phyloP scores from a whole-genome alignment of 163 green algal genomes.

The Picocystis sp. region DNA sequence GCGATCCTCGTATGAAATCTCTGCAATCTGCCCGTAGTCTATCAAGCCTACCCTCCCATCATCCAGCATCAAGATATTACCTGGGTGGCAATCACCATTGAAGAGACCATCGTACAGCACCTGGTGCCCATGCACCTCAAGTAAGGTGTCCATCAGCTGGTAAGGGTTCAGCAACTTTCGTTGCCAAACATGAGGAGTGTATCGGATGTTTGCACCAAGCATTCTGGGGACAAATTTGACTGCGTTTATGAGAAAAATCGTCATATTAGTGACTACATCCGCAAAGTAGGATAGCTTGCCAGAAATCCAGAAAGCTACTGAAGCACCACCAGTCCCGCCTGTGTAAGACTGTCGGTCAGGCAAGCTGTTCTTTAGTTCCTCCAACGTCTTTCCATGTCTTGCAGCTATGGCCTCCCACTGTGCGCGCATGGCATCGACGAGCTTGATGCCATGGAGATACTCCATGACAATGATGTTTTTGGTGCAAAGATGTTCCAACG shows the following conservation, averaged over 20 bases:
- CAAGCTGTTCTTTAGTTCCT: slow-evolving; percentile 5
- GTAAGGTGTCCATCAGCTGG: slow-evolving; percentile 19
- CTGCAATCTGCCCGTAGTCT: slow-evolving; percentile 14
- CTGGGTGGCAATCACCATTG: slow-evolving; percentile 33
- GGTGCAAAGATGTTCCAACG: slow-evolving; percentile 11
- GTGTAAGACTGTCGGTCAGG: too few relatives aligned
- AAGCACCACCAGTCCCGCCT: too few relatives aligned
- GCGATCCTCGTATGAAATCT: too few relatives aligned
- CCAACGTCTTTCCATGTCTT: not conserved
- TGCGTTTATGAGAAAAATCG: too few relatives aligned
- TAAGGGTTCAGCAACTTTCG: slow-evolving; percentile 2
- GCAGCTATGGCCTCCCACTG: not conserved
- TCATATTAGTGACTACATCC: too few relatives aligned
- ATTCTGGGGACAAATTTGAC: too few relatives aligned
- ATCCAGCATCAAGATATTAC: slow-evolving; percentile 22
- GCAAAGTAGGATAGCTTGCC: too few relatives aligned
- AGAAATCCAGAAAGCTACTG: too few relatives aligned
- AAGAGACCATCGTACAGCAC: slow-evolving; percentile 31
- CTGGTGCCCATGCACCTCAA: slow-evolving; percentile 26
- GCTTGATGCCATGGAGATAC: slow-evolving; percentile 18
- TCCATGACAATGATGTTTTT: slow-evolving; percentile 23
- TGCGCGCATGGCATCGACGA: slow-evolving; percentile 16
- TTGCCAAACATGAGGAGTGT: too few relatives aligned
- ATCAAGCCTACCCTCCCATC: slow-evolving; percentile 20
- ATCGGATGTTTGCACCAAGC: too few relatives aligned